Percentiles rank a stretch among this genome's conserved stretches.
Evolutionary conservation across 495 filamentous ascomycete genomes (phyloP).

Genomic region (Podospora anserina): DNA sequence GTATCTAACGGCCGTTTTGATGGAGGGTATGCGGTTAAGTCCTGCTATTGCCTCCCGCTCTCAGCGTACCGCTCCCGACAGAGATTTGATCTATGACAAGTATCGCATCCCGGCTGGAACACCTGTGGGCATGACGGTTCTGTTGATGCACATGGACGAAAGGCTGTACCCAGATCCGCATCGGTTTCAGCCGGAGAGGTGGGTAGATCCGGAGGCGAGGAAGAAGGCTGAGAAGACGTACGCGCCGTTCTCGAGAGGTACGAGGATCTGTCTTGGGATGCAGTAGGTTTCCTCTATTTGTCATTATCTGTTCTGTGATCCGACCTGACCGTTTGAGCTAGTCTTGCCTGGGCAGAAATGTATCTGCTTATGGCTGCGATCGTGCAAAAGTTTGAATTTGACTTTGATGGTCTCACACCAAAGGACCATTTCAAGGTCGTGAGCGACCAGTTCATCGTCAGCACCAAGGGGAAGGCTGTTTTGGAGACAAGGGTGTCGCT

Average conservation of each 20-base stretch:
- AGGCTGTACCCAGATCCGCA: constrained; percentile 22
- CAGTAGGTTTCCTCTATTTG: constrained; percentile 23
- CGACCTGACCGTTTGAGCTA: neutral
- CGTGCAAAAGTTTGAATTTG: constrained; percentile 26
- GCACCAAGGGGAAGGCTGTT: constrained; percentile 21
- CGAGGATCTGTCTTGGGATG: constrained; percentile 33
- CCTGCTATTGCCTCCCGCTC: constrained; percentile 37
- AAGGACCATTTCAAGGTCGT: constrained; percentile 24
- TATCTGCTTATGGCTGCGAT: constrained; percentile 26
- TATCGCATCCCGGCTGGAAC: constrained; percentile 49
- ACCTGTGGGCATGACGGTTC: constrained; percentile 35
- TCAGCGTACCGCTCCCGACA: constrained; percentile 34
- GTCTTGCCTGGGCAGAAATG: constrained; percentile 33
- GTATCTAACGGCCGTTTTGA: constrained; percentile 36
- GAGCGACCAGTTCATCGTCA: constrained; percentile 32
- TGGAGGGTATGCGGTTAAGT: constrained; percentile 38
- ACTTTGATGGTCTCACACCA: constrained; percentile 17
- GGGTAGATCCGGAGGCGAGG: constrained; percentile 17
- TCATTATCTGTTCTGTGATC: neutral
- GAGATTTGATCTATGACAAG: constrained; percentile 37
- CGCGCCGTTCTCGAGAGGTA: constrained; percentile 28
- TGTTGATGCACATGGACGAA: constrained; percentile 33
- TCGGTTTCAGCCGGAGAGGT: constrained; percentile 24
- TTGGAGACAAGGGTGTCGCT: constrained; percentile 1
- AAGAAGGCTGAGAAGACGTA: constrained; percentile 21